Evolutionary conservation across 495 filamentous ascomycete genomes (phyloP).

Genomic region (Penicillium nucicola): DNA sequence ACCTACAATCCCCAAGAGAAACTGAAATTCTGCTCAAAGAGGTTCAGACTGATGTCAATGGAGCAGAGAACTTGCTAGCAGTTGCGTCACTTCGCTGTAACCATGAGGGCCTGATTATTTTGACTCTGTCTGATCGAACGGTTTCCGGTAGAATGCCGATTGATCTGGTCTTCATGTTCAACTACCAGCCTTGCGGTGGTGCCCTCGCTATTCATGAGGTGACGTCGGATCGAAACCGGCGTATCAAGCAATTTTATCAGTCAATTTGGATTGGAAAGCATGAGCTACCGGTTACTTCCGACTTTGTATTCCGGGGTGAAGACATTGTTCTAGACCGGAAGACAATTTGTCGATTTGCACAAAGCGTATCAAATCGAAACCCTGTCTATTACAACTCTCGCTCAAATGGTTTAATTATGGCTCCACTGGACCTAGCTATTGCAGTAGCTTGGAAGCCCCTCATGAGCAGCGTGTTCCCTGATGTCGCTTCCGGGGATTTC

Average conservation of each 20-base stretch:
- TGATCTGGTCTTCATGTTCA: conserved; percentile 51
- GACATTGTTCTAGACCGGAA: not conserved
- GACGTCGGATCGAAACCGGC: conserved; percentile 79
- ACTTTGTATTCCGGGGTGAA: not conserved
- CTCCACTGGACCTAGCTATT: conserved; percentile 21
- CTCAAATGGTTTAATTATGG: conserved; percentile 5
- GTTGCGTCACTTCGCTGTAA: not conserved
- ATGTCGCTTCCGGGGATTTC: conserved; percentile 24
- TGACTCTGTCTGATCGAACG: not conserved
- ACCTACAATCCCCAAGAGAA: not conserved
- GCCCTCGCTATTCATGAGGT: conserved; percentile 76
- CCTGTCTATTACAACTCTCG: not conserved
- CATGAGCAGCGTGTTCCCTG: conserved; percentile 21
- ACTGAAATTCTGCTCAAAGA: not conserved
- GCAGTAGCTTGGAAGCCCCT: conserved; percentile 32
- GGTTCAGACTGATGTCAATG: not conserved
- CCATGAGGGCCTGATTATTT: not conserved
- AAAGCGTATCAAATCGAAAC: not conserved
- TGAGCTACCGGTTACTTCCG: not conserved
- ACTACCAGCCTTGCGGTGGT: conserved; percentile 74
- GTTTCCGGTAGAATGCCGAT: not conserved
- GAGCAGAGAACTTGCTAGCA: not conserved
- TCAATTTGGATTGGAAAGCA: conserved; percentile 73
- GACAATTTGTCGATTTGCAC: not conserved
- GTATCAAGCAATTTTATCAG: conserved; percentile 91